Evolutionary conservation across 2,329 filamentous ascomycete genomes (phyloP).

Genomic region (Colletotrichum tabaci): DNA sequence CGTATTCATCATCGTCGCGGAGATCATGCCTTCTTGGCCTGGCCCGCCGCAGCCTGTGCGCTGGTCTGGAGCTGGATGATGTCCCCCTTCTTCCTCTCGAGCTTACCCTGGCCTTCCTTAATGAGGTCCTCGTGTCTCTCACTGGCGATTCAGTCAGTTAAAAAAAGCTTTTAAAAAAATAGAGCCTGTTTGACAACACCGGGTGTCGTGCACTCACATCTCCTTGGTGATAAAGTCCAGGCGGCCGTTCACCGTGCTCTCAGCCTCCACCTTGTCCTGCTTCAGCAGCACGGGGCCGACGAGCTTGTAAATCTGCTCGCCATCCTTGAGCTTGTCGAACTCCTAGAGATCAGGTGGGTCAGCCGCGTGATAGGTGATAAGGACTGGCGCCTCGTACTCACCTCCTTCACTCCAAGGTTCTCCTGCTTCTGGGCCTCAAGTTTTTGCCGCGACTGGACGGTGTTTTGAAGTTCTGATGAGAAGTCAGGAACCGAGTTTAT

Average conservation of each 20-base stretch:
- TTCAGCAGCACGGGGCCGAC: slow-evolving; percentile 94
- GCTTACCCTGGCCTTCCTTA: slow-evolving; percentile 68
- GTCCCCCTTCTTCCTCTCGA: slow-evolving; percentile 72
- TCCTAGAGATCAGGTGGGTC: slow-evolving; percentile 68
- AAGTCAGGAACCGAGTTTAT: slow-evolving; percentile 14
- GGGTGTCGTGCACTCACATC: slow-evolving; percentile 73
- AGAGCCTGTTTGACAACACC: too few species aligned
- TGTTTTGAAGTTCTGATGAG: slow-evolving; percentile 80
- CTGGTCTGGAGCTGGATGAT: slow-evolving; percentile 70
- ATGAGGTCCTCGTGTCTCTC: slow-evolving; percentile 65
- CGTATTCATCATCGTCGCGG: neutral
- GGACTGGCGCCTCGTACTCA: slow-evolving; percentile 51
- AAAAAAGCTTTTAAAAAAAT: neutral
- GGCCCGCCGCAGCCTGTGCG: slow-evolving; percentile 59
- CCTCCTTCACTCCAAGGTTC: slow-evolving; percentile 89
- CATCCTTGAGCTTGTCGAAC: slow-evolving; percentile 83
- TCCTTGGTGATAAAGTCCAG: slow-evolving; percentile 95
- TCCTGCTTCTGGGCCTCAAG: slow-evolving; percentile 96
- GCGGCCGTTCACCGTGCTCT: slow-evolving; percentile 90
- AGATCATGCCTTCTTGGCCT: slow-evolving; percentile 48
- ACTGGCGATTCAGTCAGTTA: slow-evolving; percentile 43
- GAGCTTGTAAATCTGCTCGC: slow-evolving; percentile 95
- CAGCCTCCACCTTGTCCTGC: slow-evolving; percentile 92
- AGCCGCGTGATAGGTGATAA: neutral
- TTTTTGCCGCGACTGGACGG: slow-evolving; percentile 86